Base-by-base conservation (phyloP, 2,329 filamentous ascomycete genomes). In the Diaporthe citri region DNA sequence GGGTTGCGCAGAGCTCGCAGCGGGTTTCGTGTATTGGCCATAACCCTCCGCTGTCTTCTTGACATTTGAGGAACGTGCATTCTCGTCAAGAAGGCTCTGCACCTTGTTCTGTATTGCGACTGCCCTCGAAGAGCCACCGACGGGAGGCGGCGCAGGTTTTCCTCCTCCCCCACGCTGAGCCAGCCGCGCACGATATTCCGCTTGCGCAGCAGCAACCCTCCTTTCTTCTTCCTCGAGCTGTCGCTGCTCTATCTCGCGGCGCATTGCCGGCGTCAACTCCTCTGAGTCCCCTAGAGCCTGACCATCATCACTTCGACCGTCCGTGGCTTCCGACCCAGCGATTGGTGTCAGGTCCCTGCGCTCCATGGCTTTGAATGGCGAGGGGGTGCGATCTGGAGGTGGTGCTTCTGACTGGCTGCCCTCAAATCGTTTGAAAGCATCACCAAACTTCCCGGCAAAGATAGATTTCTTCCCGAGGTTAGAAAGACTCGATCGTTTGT, bases 361-460 rank as follows among this genome's bases (percentile, higher is more conserved):
- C 77, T 84, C 88, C 39, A 83, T 79, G 71, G 87, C 87, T 78
- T 87, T 88, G 36, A 86, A 83, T 5, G 88, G 88, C 7, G 88
- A 90, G 1, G 88, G 86, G 20, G 87, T 86, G 48, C 87, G 84
- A 9, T 79, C 80, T n/a, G 78, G 81, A 22, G 79, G 80, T 15
- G 78, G 77, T 74, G 79, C 78, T 76, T 59, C 77, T 79, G 80
- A 83, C 12, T 76, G 72, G 75, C 87, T 89, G 34, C 87, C 88
- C 82, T 99, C 97, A 79, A 98, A 98, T 8, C 94, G 90, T 80
- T 96, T 95, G 85, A 98, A 98, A 4, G 96, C 96, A 80, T 98
- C 96, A 0, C 96, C 95, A 82, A 98, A 98, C 79, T 93, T 95
- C 34, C 95, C 94, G 7, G 92, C 93, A n/a, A 98, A 87, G 51